Conservation (phyloP, 108 stramenopile species). For the Fistulifera solaris region DNA sequence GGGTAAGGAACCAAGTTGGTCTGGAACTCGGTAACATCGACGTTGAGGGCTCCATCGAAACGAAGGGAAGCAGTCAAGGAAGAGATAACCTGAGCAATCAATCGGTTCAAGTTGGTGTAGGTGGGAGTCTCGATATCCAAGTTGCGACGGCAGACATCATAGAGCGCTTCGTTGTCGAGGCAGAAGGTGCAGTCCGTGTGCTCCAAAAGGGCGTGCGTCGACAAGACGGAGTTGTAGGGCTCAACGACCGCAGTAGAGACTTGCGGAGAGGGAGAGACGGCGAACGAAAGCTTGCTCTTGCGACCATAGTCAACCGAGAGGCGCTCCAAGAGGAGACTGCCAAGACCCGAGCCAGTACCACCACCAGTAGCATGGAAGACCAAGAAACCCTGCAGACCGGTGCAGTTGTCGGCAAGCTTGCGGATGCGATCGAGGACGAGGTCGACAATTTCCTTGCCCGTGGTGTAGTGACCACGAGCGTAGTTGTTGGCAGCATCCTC, state of each 20-base stretch:
- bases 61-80: conserved; percentile 91
- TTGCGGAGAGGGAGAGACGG: conserved; percentile 90
- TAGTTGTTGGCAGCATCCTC: conserved; percentile 99
- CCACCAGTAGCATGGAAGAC: conserved; percentile 99
- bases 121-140: conserved; percentile 89
- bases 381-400: conserved; percentile 98
- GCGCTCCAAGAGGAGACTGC: conserved; percentile 96
- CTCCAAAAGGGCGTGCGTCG: conserved; percentile 91
- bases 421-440: conserved; percentile 96
- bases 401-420: conserved; percentile 98
- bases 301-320: conserved; percentile 97
- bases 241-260: conserved; percentile 94
- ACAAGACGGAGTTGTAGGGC: conserved; percentile 95
- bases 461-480: conserved; percentile 99
- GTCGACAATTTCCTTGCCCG: conserved; percentile 97
- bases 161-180: conserved; percentile 92
- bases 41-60: conserved; percentile 93
- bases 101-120: conserved; percentile 91
- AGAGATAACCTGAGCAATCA: conserved; percentile 91
- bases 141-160: conserved; percentile 93
- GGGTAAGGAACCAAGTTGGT: conserved; percentile 97
- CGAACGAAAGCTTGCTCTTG: conserved; percentile 98
- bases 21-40: conserved; percentile 95
- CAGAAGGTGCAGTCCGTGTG: conserved; percentile 94
- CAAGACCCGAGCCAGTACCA: conserved; percentile 98